Evolutionary conservation across 2,329 filamentous ascomycete genomes (phyloP), one percentile per base, ranked within the genome.

Genomic region (Coniella vitis): DNA sequence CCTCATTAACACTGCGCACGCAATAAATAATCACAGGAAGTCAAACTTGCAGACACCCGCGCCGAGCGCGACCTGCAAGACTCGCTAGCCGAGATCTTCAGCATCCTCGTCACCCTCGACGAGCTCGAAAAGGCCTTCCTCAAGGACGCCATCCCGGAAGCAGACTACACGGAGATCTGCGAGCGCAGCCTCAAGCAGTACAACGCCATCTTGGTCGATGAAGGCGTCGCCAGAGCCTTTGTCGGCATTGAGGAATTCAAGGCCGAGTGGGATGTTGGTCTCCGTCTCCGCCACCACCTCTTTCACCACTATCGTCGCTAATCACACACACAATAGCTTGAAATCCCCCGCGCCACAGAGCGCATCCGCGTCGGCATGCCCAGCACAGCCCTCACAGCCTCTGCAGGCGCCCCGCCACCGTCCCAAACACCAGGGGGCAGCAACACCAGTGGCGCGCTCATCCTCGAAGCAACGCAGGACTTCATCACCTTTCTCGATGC

Each of bases 401-500:
- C 69, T 22, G 67, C 63, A 51, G 67, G 71, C 20, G 68, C 74
- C 3, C 65, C 71, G 14, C n/a, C n/a, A n/a, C n/a, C n/a, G n/a
- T n/a, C n/a, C n/a, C 65, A 70, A 25, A 31, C 45, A 7, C 16
- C 45, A 14, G n/a, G 14, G 2, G 45, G 45, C 8, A 71, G 63
- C 48, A 66, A 70, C 58, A 75, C 73, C 32, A 78, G 75, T 54
- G 79, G 81, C 9, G 72, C 81, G 3, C 67, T 96, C 32, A 94
- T 97, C 51, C 73, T 94, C 37, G 84, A 91, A 55, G 93, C 93
- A 2, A 97, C 91, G 1, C 90, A 98, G 66, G 94, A 96, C 65
- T 98, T 98, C 66, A 98, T 98, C 66, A 98, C 93, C 0, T 91
- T 98, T 63, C 79, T 98, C 45, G 93, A 98, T 63, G 94, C 93